A percentile compares a stretch with the other conserved stretches of the same genome.
These are phyloP conservation scores for Pleurotus pulmonarius DNA, from an alignment of 768 basidiomycete species.

Conservation along the genomic window DNA sequence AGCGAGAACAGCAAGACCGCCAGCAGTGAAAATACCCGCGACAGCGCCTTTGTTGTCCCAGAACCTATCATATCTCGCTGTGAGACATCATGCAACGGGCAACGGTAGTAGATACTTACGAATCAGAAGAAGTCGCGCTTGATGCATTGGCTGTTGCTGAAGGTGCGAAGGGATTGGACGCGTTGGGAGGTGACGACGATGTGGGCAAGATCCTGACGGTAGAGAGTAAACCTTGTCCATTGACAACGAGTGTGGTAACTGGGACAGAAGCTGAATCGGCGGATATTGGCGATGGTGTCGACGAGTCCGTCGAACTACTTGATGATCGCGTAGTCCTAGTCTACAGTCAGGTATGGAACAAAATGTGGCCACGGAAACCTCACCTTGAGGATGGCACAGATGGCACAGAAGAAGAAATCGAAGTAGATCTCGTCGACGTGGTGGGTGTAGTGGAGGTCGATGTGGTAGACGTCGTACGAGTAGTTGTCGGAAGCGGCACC, in stretches of 20 bases:
- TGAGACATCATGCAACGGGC: background rate
- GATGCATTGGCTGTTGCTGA: background rate
- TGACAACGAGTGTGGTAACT: background rate
- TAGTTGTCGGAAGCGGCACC: no score
- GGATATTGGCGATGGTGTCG: background rate
- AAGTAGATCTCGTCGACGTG: background rate
- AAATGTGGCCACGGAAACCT: background rate
- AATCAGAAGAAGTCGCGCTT: slow-evolving; percentile 2
- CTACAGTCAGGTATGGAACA: no score
- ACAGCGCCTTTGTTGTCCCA: slow-evolving; percentile 42
- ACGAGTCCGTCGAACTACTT: background rate
- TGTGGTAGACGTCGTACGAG: no score
- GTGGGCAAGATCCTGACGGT: background rate
- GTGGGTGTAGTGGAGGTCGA: background rate
- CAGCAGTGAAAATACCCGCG: slow-evolving; percentile 39
- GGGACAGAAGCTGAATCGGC: background rate
- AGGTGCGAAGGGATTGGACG: background rate
- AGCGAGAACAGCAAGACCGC: slow-evolving; percentile 31
- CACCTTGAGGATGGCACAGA: background rate
- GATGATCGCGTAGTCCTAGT: background rate
- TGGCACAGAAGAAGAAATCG: background rate
- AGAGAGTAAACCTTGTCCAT: background rate
- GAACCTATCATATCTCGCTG: slow-evolving; percentile 29
- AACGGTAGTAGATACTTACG: background rate
- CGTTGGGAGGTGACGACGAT: background rate